Evolutionary conservation across 1,284 basidiomycete genomes (phyloP), one percentile per base, ranked within the genome.

Genomic region (Leucoagaricus sp.): DNA sequence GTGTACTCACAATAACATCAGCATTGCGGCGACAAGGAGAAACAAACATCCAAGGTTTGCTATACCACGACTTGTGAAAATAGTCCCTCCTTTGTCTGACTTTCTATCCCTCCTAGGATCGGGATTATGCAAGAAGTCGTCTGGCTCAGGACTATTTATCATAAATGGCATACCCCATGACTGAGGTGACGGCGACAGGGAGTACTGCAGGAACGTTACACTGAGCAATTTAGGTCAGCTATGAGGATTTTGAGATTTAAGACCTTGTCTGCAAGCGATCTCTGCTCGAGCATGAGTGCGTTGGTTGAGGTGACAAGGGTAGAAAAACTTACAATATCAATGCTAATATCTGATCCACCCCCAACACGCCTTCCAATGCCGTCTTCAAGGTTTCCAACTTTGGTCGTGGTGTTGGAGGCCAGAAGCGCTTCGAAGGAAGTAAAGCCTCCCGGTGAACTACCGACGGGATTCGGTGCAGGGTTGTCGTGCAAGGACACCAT

Each of bases 1-100:
- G 19, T 38, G 17, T 8, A 67, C 81, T 64, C 61, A 82, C 80
- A 83, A 82, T 28, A 83, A 73, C n/a, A 66, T 68, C 49, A 87
- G 53, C 19, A 86, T 72, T 2, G 69, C 71, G 0, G 75, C 29
- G 5, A 66, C 62, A 8, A 86, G 67, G 33, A 87, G 34, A 12
- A 56, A 36, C 10, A 61, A 33, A 29, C 60, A 61, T 4, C 58
- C 61, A 9, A 62, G 28, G 63, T 50, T 36, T 29, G 57, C 61
- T 23, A 55, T 36, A 48, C 60, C 60, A 49, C 60, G 49, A 40
- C 34, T 23, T 12, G 60, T 61, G 28, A 57, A 57, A 5, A 61
- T 58, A 10, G 49, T 50, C 7, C 60, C 60, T 25, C 58, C 58
- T 19, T 33, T 44, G 41, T 61, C 58, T 4, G 51, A 55, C 28